Conservation (phyloP, 305 asterid species). For the Lippia alba region DNA sequence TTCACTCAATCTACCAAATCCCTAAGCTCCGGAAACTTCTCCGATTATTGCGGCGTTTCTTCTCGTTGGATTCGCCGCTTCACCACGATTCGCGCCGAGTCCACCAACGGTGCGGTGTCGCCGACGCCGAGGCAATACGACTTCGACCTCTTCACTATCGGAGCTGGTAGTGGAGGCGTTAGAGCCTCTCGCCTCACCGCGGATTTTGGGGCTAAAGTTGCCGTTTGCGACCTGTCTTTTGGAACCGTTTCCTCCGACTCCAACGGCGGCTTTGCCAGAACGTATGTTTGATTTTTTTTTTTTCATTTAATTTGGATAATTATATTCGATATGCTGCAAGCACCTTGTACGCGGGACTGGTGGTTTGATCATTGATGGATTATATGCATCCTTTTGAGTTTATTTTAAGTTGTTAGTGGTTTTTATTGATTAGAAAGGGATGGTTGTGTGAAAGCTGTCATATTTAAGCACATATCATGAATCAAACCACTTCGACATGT, state of each 20-base stretch:
- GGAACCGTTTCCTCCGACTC: conserved; percentile 83
- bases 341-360: no score
- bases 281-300: conserved; percentile 55
- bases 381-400: no score
- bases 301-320: conserved; percentile 16
- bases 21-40: conserved; percentile 25
- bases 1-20: conserved; percentile 34
- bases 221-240: conserved; percentile 93
- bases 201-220: conserved; percentile 85
- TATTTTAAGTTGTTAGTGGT: no score
- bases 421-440: no score
- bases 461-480: no score
- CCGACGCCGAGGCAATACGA: conserved; percentile 57
- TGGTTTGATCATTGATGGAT: no score
- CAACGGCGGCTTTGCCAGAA: conserved; percentile 94
- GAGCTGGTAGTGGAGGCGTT: conserved; percentile 98
- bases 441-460: no score
- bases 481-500: no score
- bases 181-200: conserved; percentile 94
- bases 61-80: conserved; percentile 48
- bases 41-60: conserved; percentile 27
- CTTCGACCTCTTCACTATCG: conserved; percentile 88
- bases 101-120: conserved; percentile 61
- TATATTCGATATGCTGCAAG: no score
- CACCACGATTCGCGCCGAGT: conserved; percentile 59